Evolutionary conservation across 805 yeast genomes (phyloP).

Genomic region (Wickerhamiella siamensis): DNA sequence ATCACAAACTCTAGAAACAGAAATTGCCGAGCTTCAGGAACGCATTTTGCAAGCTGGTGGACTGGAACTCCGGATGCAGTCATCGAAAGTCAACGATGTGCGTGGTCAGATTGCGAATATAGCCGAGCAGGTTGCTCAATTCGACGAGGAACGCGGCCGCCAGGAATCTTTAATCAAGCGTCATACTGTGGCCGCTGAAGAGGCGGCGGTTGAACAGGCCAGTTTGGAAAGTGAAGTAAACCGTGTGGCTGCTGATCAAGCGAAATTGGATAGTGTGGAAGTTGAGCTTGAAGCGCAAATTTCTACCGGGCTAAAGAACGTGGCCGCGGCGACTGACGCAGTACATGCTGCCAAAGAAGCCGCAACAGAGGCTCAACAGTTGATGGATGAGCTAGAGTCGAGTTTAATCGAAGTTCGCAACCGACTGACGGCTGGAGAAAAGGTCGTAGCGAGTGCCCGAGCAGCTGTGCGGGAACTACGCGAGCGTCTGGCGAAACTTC

Average conservation of each 20-base stretch:
- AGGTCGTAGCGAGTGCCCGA: background rate
- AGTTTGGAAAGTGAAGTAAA: conserved; percentile 16
- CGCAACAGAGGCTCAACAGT: conserved; percentile 21
- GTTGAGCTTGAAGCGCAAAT: too few species aligned
- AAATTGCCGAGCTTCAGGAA: conserved; percentile 51
- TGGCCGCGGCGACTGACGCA: conserved; percentile 24
- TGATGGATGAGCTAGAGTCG: conserved; percentile 22
- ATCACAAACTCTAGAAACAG: conserved; percentile 39
- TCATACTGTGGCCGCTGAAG: conserved; percentile 33
- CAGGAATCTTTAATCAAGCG: conserved; percentile 50
- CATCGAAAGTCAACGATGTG: conserved; percentile 66
- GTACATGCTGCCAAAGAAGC: conserved; percentile 12
- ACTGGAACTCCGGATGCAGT: conserved; percentile 53
- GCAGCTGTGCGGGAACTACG: background rate
- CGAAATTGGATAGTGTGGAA: too few species aligned
- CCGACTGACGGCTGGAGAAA: background rate
- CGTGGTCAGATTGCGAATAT: conserved; percentile 50
- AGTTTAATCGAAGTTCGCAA: conserved; percentile 14
- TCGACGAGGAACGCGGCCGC: conserved; percentile 42
- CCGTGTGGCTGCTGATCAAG: conserved; percentile 7
- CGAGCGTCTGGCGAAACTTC: background rate
- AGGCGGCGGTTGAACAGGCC: conserved; percentile 34
- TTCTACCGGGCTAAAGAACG: too few species aligned
- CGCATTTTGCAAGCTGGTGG: conserved; percentile 89
- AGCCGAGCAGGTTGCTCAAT: conserved; percentile 41